These are phyloP conservation scores for Chaetomium cochliodes DNA, from an alignment of 495 filamentous ascomycete species.

Conservation along the genomic window DNA sequence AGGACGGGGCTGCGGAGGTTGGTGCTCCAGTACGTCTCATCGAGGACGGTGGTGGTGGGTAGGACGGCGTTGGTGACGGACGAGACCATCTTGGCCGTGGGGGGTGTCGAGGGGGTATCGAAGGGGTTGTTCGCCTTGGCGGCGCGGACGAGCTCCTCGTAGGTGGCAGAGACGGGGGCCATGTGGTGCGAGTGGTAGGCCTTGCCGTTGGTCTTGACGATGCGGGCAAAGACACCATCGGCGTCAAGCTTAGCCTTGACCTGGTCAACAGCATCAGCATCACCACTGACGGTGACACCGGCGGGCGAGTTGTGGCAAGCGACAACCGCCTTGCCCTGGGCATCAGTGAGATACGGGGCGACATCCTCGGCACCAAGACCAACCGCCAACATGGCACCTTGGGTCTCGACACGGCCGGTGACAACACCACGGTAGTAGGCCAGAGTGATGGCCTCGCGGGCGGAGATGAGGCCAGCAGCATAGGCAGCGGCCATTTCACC, in stretches of 20 bases:
- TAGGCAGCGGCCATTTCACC: conserved; percentile 48
- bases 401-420: conserved; percentile 18
- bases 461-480: conserved; percentile 34
- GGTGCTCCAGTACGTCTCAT: conserved; percentile 45
- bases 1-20: conserved; percentile 50
- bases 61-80: conserved; percentile 28
- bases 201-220: conserved; percentile 38
- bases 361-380: conserved; percentile 31
- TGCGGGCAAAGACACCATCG: conserved; percentile 39
- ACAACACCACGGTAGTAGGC: conserved; percentile 39
- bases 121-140: background rate
- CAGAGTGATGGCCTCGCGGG: conserved; percentile 30
- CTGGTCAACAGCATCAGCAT: conserved; percentile 35
- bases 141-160: conserved; percentile 32
- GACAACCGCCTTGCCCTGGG: conserved; percentile 32
- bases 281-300: conserved; percentile 42
- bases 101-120: background rate
- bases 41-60: conserved; percentile 23
- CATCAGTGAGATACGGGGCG: background rate
- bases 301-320: conserved; percentile 46
- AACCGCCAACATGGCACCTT: conserved; percentile 42
- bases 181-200: conserved; percentile 59
- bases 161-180: conserved; percentile 35
- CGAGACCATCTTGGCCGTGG: conserved; percentile 21
- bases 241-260: conserved; percentile 33